Evolutionary conservation across 1,284 basidiomycete genomes (phyloP).

Genomic region (Cryptococcus sp.): DNA sequence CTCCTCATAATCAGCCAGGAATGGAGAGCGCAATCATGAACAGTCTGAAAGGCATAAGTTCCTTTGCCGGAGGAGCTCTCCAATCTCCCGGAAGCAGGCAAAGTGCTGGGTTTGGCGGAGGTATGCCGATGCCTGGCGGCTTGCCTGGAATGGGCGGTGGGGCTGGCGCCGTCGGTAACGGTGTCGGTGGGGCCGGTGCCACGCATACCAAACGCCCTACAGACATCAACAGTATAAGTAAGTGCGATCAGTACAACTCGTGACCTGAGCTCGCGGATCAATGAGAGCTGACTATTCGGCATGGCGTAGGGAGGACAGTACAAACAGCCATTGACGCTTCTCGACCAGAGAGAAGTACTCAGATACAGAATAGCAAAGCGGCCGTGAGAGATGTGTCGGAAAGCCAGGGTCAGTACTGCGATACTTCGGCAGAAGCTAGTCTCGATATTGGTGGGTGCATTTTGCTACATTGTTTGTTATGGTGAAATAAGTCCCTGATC

Average conservation of each 20-base stretch:
- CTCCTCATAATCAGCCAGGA: not conserved
- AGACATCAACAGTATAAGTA: slow-evolving; percentile 31
- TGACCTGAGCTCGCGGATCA: slow-evolving; percentile 7
- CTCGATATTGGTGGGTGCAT: slow-evolving; percentile 61
- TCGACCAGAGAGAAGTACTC: slow-evolving; percentile 64
- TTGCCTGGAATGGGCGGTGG: slow-evolving; percentile 1
- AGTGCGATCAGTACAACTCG: slow-evolving; percentile 1
- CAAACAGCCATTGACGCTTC: slow-evolving; percentile 74
- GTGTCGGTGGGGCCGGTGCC: not conserved
- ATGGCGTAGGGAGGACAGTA: slow-evolving; percentile 39
- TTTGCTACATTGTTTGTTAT: no score
- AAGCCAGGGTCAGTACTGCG: slow-evolving; percentile 76
- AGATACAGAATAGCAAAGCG: slow-evolving; percentile 63
- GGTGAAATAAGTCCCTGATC: no score
- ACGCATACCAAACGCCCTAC: slow-evolving; percentile 27
- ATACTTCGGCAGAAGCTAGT: slow-evolving; percentile 70
- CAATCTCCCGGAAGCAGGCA: not conserved
- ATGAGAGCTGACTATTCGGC: not conserved
- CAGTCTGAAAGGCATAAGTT: not conserved
- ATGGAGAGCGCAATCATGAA: slow-evolving; percentile 1
- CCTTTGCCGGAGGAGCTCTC: no score
- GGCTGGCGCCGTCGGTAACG: not conserved
- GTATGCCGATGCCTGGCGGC: not conserved
- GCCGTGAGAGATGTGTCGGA: slow-evolving; percentile 74
- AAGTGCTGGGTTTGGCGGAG: not conserved